A percentile compares a stretch with the other conserved stretches of the same genome.
These are phyloP conservation scores for Kazachstania kunashirensis DNA, from an alignment of 805 yeast genomes.

Conservation along the genomic window DNA sequence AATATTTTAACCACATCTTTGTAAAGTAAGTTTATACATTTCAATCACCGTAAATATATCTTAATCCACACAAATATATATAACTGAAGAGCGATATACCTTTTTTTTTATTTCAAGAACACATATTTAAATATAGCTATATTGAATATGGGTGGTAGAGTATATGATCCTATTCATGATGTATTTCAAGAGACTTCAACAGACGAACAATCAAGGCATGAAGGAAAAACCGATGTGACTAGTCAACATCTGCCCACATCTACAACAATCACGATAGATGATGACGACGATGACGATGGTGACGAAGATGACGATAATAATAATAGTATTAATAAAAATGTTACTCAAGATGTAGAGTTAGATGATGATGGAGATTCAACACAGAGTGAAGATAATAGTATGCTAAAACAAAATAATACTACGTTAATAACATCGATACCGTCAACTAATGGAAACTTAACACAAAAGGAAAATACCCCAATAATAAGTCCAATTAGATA, in stretches of 20 bases:
- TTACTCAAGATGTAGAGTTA: constrained; percentile 2
- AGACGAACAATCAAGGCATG: no score
- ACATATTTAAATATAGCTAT: no score
- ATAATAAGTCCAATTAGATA: constrained; percentile 5
- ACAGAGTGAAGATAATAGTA: constrained; percentile 25
- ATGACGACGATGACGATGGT: constrained; percentile 2
- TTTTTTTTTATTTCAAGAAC: no score
- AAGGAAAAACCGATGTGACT: no score
- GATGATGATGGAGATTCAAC: constrained; percentile 13
- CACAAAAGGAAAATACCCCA: neutral
- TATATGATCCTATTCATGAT: constrained; percentile 31
- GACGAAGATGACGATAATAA: constrained; percentile 10
- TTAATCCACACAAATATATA: no score
- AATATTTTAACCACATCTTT: no score
- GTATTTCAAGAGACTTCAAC: constrained; percentile 19
- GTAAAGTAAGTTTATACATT: no score
- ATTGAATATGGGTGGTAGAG: constrained; percentile 26
- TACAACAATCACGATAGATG: neutral
- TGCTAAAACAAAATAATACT: neutral
- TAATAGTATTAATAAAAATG: constrained; percentile 1
- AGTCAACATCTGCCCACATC: neutral
- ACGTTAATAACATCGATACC: neutral
- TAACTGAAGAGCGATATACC: no score
- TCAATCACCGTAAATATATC: no score
- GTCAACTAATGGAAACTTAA: neutral